Conservation (phyloP, 2,329 filamentous ascomycete species). For the Xylogone sp. region DNA sequence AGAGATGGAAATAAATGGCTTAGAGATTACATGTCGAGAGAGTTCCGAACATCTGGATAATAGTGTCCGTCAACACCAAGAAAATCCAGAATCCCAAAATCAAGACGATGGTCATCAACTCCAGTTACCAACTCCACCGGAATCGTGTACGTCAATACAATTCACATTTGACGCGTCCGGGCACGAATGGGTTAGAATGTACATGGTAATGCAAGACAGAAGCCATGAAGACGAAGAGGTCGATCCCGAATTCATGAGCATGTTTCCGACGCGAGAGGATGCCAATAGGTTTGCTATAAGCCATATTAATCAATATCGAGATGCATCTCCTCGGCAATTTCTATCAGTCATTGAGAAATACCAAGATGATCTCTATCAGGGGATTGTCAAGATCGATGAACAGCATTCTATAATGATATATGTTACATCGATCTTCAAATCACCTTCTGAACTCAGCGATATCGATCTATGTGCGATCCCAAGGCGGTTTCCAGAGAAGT, state of each 20-base stretch:
- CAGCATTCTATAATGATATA: background rate
- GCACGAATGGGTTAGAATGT: background rate
- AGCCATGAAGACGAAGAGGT: background rate
- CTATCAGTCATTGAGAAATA: background rate
- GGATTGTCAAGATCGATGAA: background rate
- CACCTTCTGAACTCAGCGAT: background rate
- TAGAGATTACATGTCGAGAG: background rate
- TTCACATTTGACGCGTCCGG: background rate
- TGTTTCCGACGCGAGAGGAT: background rate
- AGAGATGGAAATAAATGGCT: background rate
- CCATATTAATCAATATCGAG: background rate
- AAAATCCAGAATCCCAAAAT: background rate
- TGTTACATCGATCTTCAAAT: background rate
- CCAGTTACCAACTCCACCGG: constrained; percentile 3
- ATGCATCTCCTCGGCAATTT: background rate
- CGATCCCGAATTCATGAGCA: background rate
- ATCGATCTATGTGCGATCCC: background rate
- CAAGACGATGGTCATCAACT: background rate
- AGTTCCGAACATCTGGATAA: background rate
- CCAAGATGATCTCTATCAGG: background rate
- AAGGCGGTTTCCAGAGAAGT: background rate
- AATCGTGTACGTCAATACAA: background rate
- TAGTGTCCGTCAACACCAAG: background rate
- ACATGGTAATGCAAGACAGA: background rate
- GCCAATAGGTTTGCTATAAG: background rate